Percentiles rank a stretch among this genome's conserved stretches.
These are phyloP conservation scores for Alternaria triticina DNA, from an alignment of 2,329 filamentous ascomycete species.

Conservation along the genomic window DNA sequence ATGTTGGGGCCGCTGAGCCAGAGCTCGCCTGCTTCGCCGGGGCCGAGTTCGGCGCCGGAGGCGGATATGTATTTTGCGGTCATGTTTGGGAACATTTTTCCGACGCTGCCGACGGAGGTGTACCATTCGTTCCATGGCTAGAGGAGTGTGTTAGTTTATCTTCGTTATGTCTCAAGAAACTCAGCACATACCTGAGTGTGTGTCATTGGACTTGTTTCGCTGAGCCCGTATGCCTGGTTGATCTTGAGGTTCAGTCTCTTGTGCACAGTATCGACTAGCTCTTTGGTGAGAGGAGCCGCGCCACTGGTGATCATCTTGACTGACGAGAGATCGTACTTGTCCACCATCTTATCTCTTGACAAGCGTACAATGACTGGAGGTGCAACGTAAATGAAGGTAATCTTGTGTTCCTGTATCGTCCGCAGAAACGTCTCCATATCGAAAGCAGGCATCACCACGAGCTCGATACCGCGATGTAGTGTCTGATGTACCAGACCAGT, in stretches of 20 bases:
- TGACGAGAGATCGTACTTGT: slow-evolving; percentile 78
- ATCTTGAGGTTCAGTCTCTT: slow-evolving; percentile 63
- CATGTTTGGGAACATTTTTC: slow-evolving; percentile 77
- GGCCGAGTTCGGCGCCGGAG: slow-evolving; percentile 61
- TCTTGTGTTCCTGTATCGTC: slow-evolving; percentile 73
- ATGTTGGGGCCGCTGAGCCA: slow-evolving; percentile 81
- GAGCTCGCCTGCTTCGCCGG: slow-evolving; percentile 62
- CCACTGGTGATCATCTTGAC: slow-evolving; percentile 85
- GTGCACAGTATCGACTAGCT: slow-evolving; percentile 78
- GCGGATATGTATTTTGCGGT: slow-evolving; percentile 76
- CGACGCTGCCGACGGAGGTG: slow-evolving; percentile 70
- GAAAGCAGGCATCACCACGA: slow-evolving; percentile 77
- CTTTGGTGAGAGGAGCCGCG: slow-evolving; percentile 79
- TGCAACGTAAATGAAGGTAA: slow-evolving; percentile 81
- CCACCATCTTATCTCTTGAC: slow-evolving; percentile 76
- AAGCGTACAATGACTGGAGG: slow-evolving; percentile 82
- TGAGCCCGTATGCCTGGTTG: slow-evolving; percentile 34
- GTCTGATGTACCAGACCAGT: slow-evolving; percentile 73
- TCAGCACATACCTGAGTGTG: slow-evolving; percentile 35
- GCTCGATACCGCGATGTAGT: slow-evolving; percentile 69
- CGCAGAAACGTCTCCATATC: slow-evolving; percentile 78
- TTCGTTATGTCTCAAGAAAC: too few species aligned
- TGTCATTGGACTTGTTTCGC: slow-evolving; percentile 34
- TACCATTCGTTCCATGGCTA: slow-evolving; percentile 36
- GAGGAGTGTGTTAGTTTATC: not conserved